Percentiles rank a stretch among this genome's conserved stretches.
Conservation (phyloP, 2,329 filamentous ascomycete genomes). For the Alternaria brassicicola region DNA sequence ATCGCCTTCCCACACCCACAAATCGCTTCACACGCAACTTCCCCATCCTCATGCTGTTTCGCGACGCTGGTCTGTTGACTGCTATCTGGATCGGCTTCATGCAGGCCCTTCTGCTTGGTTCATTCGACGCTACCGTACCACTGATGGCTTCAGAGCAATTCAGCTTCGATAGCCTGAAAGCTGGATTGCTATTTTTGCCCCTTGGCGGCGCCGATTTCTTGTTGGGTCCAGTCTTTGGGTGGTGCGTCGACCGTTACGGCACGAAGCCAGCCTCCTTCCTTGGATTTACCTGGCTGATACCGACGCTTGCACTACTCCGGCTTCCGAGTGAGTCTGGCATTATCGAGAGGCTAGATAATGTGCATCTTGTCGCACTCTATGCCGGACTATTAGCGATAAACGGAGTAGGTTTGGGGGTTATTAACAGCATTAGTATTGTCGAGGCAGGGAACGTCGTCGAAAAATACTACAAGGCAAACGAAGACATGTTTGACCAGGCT, state of each 20-base stretch:
- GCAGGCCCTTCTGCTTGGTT: constrained; percentile 48
- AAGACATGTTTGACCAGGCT: constrained; percentile 60
- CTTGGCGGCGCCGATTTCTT: constrained; percentile 54
- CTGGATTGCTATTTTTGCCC: constrained; percentile 56
- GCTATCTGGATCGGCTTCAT: constrained; percentile 43
- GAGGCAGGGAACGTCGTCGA: constrained; percentile 63
- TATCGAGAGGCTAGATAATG: constrained; percentile 18
- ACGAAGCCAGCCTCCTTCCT: constrained; percentile 52
- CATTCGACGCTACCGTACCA: constrained; percentile 58
- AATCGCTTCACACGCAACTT: constrained; percentile 49
- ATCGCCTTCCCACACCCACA: constrained; percentile 53
- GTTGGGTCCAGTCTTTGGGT: constrained; percentile 56
- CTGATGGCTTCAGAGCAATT: constrained; percentile 53
- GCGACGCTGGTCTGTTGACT: constrained; percentile 39
- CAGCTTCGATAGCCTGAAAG: constrained; percentile 52
- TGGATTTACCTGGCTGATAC: constrained; percentile 53
- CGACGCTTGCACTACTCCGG: constrained; percentile 52
- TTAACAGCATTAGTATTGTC: constrained; percentile 62
- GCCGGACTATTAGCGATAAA: constrained; percentile 54
- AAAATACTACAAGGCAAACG: constrained; percentile 62
- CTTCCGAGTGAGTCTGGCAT: constrained; percentile 40
- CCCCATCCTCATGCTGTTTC: constrained; percentile 56
- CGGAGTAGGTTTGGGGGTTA: constrained; percentile 60
- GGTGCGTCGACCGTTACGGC: constrained; percentile 55
- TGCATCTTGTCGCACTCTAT: constrained; percentile 54